phyloP scores from a whole-genome alignment of 495 filamentous ascomycete genomes.

The Baudoinia panamericana region DNA sequence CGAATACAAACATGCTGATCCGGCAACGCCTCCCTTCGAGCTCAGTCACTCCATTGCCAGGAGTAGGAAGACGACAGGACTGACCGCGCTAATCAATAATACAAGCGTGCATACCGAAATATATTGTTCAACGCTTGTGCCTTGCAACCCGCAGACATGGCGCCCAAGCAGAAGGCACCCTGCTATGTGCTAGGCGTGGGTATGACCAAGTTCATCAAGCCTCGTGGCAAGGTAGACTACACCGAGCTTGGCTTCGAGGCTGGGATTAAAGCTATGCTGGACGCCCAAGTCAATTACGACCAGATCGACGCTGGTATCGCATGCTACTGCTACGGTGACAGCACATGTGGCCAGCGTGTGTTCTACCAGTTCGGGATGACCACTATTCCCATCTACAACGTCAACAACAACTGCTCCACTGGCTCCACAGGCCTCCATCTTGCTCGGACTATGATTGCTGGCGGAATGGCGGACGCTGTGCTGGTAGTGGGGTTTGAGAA shows the following conservation, averaged over 20 bases:
- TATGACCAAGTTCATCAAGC: slow-evolving; percentile 99
- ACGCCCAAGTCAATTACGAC: slow-evolving; percentile 91
- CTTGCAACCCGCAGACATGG: too few relatives aligned
- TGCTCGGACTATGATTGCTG: slow-evolving; percentile 64
- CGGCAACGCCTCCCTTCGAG: too few relatives aligned
- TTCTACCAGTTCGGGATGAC: slow-evolving; percentile 99
- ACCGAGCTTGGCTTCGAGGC: slow-evolving; percentile 88
- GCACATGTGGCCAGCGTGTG: slow-evolving; percentile 86
- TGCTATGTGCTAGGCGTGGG: slow-evolving; percentile 87
- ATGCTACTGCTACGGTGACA: slow-evolving; percentile 91
- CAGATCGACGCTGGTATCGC: slow-evolving; percentile 89
- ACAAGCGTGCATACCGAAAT: too few relatives aligned
- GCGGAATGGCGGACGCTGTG: slow-evolving; percentile 72
- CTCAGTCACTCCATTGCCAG: too few relatives aligned
- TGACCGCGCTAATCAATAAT: too few relatives aligned
- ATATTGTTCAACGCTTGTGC: too few relatives aligned
- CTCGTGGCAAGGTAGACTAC: slow-evolving; percentile 79
- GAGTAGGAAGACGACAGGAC: too few relatives aligned
- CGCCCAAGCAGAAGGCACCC: slow-evolving; percentile 5
- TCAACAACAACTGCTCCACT: slow-evolving; percentile 97
- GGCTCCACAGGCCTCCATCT: slow-evolving; percentile 79
- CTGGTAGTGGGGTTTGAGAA: slow-evolving; percentile 97
- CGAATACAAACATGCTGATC: too few relatives aligned
- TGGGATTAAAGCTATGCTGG: slow-evolving; percentile 86
- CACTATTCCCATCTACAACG: slow-evolving; percentile 82